Percentiles rank a stretch among this genome's conserved stretches.
phyloP scores from a whole-genome alignment of 768 basidiomycete genomes.

The Bullera alba region DNA sequence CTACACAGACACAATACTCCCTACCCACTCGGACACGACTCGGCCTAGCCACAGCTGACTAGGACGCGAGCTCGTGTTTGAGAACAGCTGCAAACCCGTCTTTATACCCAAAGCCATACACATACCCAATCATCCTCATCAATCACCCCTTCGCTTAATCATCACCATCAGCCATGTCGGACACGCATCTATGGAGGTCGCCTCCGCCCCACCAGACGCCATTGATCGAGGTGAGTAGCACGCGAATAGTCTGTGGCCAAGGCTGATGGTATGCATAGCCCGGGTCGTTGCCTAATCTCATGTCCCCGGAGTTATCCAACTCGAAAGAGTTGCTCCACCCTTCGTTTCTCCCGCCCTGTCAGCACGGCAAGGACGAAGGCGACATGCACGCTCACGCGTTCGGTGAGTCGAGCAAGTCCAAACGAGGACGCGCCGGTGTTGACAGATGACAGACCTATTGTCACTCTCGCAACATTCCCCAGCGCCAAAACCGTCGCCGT shows the following conservation, averaged over 20 bases:
- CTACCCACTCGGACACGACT: no score
- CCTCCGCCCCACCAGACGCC: conserved; percentile 27
- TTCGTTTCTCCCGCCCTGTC: conserved; percentile 34
- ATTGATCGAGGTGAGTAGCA: conserved; percentile 22
- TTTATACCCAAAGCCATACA: no score
- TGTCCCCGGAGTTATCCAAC: background rate
- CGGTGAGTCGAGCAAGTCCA: conserved; percentile 18
- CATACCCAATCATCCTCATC: no score
- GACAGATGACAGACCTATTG: conserved; percentile 15
- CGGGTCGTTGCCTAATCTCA: conserved; percentile 8
- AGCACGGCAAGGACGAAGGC: conserved; percentile 26
- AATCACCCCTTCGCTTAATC: no score
- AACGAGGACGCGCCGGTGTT: no score
- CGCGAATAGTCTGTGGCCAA: background rate
- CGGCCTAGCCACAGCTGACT: no score
- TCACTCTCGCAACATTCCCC: conserved; percentile 21
- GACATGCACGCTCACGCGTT: conserved; percentile 38
- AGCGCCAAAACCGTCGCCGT: conserved; percentile 10
- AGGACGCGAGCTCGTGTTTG: no score
- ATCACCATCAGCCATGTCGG: no score
- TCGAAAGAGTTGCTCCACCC: conserved; percentile 31
- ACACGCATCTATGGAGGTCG: conserved; percentile 15
- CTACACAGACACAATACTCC: no score
- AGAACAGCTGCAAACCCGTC: no score
- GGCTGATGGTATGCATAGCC: no score